phyloP scores from a whole-genome alignment of 2,329 filamentous ascomycete genomes.

The Podosphaera xanthii region DNA sequence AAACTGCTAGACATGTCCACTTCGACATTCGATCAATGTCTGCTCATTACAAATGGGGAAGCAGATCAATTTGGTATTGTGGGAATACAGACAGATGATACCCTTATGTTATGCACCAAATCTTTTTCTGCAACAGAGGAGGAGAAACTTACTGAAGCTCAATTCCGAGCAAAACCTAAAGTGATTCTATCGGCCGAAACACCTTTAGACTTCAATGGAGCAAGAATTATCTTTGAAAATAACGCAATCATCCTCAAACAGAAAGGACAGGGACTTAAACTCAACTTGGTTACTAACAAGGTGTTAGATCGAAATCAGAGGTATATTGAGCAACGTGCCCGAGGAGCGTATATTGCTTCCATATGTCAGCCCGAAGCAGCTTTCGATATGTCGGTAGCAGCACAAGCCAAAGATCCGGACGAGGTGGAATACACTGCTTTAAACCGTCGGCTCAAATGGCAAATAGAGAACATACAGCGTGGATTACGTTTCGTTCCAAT shows the following conservation, averaged over 20 bases:
- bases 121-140: not conserved
- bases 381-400: not conserved
- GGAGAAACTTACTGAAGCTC: not conserved
- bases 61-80: slow-evolving; percentile 2
- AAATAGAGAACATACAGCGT: not conserved
- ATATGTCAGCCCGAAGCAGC: not conserved
- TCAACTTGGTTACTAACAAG: not conserved
- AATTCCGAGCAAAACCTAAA: not conserved
- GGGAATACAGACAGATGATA: slow-evolving; percentile 3
- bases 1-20: too few relatives aligned
- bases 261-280: not conserved
- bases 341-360: not conserved
- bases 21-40: too few relatives aligned
- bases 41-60: not conserved
- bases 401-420: not conserved
- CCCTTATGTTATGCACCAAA: not conserved
- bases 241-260: not conserved
- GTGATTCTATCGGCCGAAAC: not conserved
- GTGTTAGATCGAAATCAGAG: not conserved
- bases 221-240: not conserved
- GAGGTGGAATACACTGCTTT: not conserved
- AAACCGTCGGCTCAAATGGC: not conserved
- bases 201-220: slow-evolving; percentile 1
- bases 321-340: not conserved
- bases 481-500: not conserved